Base-by-base conservation (phyloP, 192 early-diverging fungal species). In the Gaertneriomyces semiglobifer region DNA sequence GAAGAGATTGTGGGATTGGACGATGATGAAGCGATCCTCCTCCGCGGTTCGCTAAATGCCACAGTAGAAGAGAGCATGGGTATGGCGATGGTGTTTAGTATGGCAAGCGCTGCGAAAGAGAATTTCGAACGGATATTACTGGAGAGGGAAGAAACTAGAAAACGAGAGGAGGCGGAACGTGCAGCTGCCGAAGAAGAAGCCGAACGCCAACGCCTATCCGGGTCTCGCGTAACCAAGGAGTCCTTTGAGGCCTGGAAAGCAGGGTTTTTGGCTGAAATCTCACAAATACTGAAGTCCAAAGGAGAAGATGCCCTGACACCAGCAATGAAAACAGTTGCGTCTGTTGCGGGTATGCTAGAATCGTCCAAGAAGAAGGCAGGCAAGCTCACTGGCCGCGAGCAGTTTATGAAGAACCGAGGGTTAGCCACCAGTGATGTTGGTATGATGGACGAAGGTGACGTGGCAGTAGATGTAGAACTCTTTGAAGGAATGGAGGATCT, bases 81-180 rank as follows among this genome's bases (percentile, higher is more conserved):
- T 19, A 94, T 96, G 90, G 92, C 86, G 45, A 94, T 94, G 90
- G 83, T 92, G 20, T 98, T 98, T 71, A 84, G 85, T 25, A 81
- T 98, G 81, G 87, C 84, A 4, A 79, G 88, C 4, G 69, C 77
- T 3, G 80, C 92, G 12, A 91, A 91, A 67, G 95, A 98, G 63
- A 68, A 66, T 0, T 63, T 92, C 25, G 86, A 83, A 53, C 74
- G 83, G 52, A 67, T 88, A 39, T 79, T 94, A 4, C 11, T 62
- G 7, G 79, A 79, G 42, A 82, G 82, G 58, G 78, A 79, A 44
- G 81, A 75, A n/a, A 44, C 84, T 76, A 51, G 69, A 78, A 55
- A 67, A 84, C 33, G 78, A 89, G 9, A 12, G 70, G 20, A 74
- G 73, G 47, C 81, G 79, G 66, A 78, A 76, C 59, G 81, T 63